These are phyloP conservation scores for Pilobolus umbonatus DNA, from an alignment of 192 early-diverging fungal genomes.

Conservation along the genomic window DNA sequence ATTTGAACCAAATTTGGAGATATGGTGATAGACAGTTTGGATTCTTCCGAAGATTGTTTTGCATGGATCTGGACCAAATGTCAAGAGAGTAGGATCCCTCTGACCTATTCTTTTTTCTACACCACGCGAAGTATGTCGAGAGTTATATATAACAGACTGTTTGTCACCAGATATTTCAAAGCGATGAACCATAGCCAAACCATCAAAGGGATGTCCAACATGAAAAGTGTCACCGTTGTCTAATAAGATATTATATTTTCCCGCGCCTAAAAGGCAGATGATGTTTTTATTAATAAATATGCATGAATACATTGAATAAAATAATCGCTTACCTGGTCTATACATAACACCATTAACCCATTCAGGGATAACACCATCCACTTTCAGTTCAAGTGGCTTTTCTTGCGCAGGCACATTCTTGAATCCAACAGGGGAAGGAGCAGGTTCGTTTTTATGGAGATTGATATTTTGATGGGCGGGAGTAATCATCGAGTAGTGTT, in stretches of 20 bases:
- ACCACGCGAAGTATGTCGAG: constrained; percentile 32
- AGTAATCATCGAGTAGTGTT: constrained; percentile 27
- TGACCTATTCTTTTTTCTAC: constrained; percentile 26
- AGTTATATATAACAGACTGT: constrained; percentile 24
- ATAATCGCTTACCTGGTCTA: constrained; percentile 19
- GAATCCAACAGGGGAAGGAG: constrained; percentile 29
- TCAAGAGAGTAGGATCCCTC: constrained; percentile 30
- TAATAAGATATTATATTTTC: constrained; percentile 27
- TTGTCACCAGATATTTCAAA: constrained; percentile 25
- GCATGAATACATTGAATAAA: not conserved
- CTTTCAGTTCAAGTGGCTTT: not conserved
- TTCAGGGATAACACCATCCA: constrained; percentile 21
- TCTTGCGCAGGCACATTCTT: constrained; percentile 28
- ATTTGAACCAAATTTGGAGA: constrained; percentile 21
- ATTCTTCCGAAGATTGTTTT: constrained; percentile 34
- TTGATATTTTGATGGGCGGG: constrained; percentile 13
- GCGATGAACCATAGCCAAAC: constrained; percentile 33
- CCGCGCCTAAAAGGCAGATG: constrained; percentile 16
- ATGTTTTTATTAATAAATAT: not conserved
- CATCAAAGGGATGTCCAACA: constrained; percentile 36
- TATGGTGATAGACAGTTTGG: constrained; percentile 29
- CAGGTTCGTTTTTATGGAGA: not conserved
- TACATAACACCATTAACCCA: constrained; percentile 36
- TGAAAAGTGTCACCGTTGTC: constrained; percentile 35
- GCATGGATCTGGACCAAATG: constrained; percentile 37